These are phyloP conservation scores for Verticillium nonalfalfae DNA, from an alignment of 2,329 filamentous ascomycete species.

Conservation along the genomic window DNA sequence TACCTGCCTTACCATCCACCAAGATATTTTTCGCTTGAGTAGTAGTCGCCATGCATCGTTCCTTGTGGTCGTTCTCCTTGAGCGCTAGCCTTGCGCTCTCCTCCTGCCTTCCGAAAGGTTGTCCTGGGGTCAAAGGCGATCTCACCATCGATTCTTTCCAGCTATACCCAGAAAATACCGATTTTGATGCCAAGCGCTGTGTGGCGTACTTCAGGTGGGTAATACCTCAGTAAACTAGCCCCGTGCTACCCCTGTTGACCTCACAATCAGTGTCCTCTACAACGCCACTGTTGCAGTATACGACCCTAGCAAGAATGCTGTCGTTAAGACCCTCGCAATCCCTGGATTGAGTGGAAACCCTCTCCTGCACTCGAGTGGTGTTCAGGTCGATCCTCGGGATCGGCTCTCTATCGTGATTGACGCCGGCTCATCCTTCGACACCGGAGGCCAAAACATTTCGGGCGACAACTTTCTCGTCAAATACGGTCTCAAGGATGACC, in stretches of 20 bases:
- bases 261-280: slow-evolving; percentile 13
- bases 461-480: slow-evolving; percentile 15
- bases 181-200: slow-evolving; percentile 12
- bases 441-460: slow-evolving; percentile 8
- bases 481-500: slow-evolving; percentile 10
- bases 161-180: slow-evolving; percentile 16
- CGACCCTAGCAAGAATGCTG: slow-evolving; percentile 10
- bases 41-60: background rate
- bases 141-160: slow-evolving; percentile 5
- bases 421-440: slow-evolving; percentile 12
- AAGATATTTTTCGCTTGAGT: too few species aligned
- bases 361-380: slow-evolving; percentile 11
- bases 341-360: slow-evolving; percentile 10
- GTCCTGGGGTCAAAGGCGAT: background rate
- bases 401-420: slow-evolving; percentile 11
- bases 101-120: background rate
- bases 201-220: slow-evolving; percentile 13
- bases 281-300: slow-evolving; percentile 14
- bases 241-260: background rate
- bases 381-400: slow-evolving; percentile 8
- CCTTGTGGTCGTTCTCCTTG: background rate
- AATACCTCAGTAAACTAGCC: too few species aligned
- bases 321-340: slow-evolving; percentile 11
- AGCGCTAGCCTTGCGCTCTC: background rate
- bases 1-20: too few species aligned